Evolutionary conservation across 148 eudicot species (phyloP), one percentile per base, ranked within the genome.

Genomic region (Cornus florida): DNA sequence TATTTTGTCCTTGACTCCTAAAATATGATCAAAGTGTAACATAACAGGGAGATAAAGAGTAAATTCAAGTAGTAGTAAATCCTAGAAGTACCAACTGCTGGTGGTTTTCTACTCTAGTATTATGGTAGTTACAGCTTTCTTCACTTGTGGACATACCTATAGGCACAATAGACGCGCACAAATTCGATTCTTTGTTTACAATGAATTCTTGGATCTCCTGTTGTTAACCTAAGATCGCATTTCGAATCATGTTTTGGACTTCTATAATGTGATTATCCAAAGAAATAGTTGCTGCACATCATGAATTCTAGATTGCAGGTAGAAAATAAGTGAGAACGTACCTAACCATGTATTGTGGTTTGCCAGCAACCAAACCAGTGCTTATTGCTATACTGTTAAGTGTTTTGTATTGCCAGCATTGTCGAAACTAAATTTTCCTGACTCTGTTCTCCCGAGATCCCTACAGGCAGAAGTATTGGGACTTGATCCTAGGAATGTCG

Each of bases 401-500:
- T 0, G 28, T 65, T 41, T n/a, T 10, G 16, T 20, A 43, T 43
- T 43, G 48, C 48, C 48, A 6, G 48, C 48, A 7, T n/a, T 0
- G 1, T 67, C 5, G 10, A 28, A 33, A 12, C 7, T 41, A 24
- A 67, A 20, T 69, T 28, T 28, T 28, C 28, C 28, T 28, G 28
- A 28, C 28, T 28, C 28, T 28, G 28, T 28, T 76, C 39, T 68
- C 64, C 24, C 39, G 33, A 11, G 46, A 32, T 69, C 43, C 39
- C 71, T 80, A 57, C 82, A 96, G 99, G 99, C 99, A 35, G 99
- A 96, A 88, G 98, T 88, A 84, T 75, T 92, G 87, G 97, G 97
- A 77, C 92, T 96, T 83, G 99, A 96, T 83, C 99, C 99, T 12
- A 91, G 99, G 83, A 95, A 92, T 70, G 95, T 96, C 77, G 88